Conservation (phyloP, 1,139 yeast genomes). For the Geotrichum histeridarum region DNA sequence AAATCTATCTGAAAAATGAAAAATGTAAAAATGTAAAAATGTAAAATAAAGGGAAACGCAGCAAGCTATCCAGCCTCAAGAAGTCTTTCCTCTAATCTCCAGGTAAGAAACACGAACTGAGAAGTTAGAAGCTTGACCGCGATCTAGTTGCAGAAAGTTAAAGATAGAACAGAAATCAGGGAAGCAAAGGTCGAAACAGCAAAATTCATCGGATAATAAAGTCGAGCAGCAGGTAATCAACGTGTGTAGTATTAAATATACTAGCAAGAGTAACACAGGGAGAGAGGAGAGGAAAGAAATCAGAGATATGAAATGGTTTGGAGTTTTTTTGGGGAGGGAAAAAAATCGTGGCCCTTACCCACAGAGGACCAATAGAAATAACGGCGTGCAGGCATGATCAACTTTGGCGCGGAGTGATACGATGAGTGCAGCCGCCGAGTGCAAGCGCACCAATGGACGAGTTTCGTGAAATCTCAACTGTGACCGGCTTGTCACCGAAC, state of each 20-base stretch:
- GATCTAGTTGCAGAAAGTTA: background rate
- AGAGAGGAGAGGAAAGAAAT: background rate
- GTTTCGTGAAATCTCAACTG: conserved; percentile 10
- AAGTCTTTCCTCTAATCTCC: conserved; percentile 1
- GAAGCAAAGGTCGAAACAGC: background rate
- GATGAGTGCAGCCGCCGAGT: background rate
- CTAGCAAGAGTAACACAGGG: background rate
- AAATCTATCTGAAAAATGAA: background rate
- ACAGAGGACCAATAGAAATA: background rate
- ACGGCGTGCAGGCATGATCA: background rate
- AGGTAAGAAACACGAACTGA: background rate
- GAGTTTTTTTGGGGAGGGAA: background rate
- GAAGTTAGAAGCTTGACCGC: conserved; percentile 7
- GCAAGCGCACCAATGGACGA: conserved; percentile 8
- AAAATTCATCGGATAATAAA: background rate
- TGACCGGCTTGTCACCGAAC: conserved; percentile 10
- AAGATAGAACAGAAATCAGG: background rate
- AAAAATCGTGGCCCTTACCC: background rate
- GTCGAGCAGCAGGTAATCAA: background rate
- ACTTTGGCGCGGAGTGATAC: background rate
- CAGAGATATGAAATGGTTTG: background rate
- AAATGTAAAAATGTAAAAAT: background rate
- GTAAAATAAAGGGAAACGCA: background rate
- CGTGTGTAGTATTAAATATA: background rate
- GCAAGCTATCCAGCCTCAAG: conserved; percentile 2